Base-by-base conservation (phyloP, 2,329 filamentous ascomycete genomes). In the Aspergillus proliferans region DNA sequence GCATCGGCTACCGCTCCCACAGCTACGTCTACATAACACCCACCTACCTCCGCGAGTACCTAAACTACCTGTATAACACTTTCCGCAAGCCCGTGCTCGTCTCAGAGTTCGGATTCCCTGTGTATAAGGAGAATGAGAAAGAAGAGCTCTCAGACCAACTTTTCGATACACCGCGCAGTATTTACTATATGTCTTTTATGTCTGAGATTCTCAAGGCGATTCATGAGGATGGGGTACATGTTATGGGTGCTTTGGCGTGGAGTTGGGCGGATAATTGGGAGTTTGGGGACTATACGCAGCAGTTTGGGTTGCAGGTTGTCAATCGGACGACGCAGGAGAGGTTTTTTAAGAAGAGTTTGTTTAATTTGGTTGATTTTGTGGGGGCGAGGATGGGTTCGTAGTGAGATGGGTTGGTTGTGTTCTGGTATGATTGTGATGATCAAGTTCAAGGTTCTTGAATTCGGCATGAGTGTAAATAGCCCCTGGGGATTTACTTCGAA, bases 21-120 rank as follows among this genome's bases (percentile, higher is more conserved):
- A 71, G 71, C 2, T 81, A 82, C 57, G 74, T 79, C n/a, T 82
- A 83, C 63, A 76, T 78, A 30, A 78, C 81, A 0, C 81, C 81
- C 0, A 61, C 58, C 1, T 58, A 65, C 34, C 55, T 67, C 26
- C 62, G 64, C 4, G 72, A 71, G 2, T 83, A 81, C 54, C 71
- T 85, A 4, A 75, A 70, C 54, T 84, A 83, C 57, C 65, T 85
- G 2, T 80, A 76, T 71, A 82, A 82, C 61, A 82, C 77, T 0
- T 85, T 76, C 70, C 72, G 65, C 28, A 60, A 64, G 0, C 76
- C 77, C 0, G 64, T 82, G 4, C 40, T 71, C 3, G 59, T 73
- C 36, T 72, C 74, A 6, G 80, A 84, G 58, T 82, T 82, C 52
- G 81, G 81, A 0, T 83, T 80, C 58, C 76, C 79, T 3, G 72